Conservation (phyloP, 805 yeast species). For the Metschnikowia matae region DNA sequence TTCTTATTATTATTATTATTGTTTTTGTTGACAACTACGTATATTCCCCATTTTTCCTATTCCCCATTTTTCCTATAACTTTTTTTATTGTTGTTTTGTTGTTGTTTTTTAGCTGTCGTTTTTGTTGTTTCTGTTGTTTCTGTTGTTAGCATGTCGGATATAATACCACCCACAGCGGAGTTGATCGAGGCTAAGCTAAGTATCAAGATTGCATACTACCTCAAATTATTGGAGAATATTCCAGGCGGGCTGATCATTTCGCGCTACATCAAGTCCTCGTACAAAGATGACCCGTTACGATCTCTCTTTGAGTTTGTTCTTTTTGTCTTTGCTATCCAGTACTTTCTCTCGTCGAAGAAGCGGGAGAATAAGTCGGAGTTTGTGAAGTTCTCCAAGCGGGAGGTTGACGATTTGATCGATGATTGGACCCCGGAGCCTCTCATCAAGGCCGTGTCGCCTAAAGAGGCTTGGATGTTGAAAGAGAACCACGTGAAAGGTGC, state of each 20-base stretch:
- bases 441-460: slow-evolving; percentile 48
- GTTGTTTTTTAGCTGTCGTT: too few species aligned
- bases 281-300: slow-evolving; percentile 90
- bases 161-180: slow-evolving; percentile 37
- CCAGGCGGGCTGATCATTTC: slow-evolving; percentile 61
- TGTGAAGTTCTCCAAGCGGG: slow-evolving; percentile 55
- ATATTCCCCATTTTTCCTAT: too few species aligned
- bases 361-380: slow-evolving; percentile 70
- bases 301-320: slow-evolving; percentile 75
- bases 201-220: slow-evolving; percentile 32
- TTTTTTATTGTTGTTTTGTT: too few species aligned
- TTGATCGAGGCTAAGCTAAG: slow-evolving; percentile 30
- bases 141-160: slow-evolving; percentile 1
- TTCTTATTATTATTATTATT: too few species aligned
- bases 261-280: slow-evolving; percentile 77
- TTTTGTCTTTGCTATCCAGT: slow-evolving; percentile 76
- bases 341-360: slow-evolving; percentile 74
- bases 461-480: slow-evolving; percentile 59
- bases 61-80: too few species aligned
- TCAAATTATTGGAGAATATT: slow-evolving; percentile 31
- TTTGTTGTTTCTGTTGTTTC: too few species aligned
- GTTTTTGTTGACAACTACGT: too few species aligned
- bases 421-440: slow-evolving; percentile 94
- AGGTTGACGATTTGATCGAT: slow-evolving; percentile 74
- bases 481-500: slow-evolving; percentile 59